Evolutionary conservation across 2,329 filamentous ascomycete species (phyloP).

Genomic region (Talaromyces amestolkiae): DNA sequence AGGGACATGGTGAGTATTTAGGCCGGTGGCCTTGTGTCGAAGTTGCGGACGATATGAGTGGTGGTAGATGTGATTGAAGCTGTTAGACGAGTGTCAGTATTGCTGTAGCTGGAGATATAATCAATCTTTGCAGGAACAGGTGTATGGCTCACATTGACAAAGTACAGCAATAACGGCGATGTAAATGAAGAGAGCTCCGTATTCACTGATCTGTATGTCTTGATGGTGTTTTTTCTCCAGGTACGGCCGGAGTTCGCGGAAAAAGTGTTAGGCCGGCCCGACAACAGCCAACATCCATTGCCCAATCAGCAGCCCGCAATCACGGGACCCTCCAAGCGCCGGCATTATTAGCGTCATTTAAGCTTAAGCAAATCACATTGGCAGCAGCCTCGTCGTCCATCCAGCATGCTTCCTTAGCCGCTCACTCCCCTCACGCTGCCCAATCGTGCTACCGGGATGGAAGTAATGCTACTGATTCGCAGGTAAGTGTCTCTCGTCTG

Average conservation of each 20-base stretch:
- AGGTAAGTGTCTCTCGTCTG: conserved; percentile 10
- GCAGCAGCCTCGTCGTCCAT: conserved; percentile 10
- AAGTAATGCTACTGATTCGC: background rate
- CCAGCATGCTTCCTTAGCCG: conserved; percentile 19
- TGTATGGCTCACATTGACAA: background rate
- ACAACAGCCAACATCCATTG: background rate
- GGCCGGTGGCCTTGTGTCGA: conserved; percentile 1
- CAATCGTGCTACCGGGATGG: conserved; percentile 1
- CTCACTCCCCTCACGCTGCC: conserved; percentile 10
- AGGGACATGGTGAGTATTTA: conserved; percentile 61
- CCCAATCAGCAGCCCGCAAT: background rate
- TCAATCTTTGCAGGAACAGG: background rate
- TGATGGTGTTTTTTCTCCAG: conserved; percentile 6
- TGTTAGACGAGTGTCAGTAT: background rate
- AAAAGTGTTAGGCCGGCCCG: conserved; percentile 4
- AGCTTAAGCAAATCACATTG: conserved; percentile 17
- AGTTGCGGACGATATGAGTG: background rate
- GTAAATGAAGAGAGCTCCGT: background rate
- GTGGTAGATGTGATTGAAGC: background rate
- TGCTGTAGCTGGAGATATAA: background rate
- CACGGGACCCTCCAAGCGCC: conserved; percentile 7
- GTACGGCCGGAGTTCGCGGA: conserved; percentile 7
- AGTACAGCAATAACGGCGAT: background rate
- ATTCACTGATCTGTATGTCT: background rate
- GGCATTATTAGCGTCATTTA: background rate